These are phyloP conservation scores for Diplosphaera chodatii DNA, from an alignment of 139 green algal species.

Conservation along the genomic window DNA sequence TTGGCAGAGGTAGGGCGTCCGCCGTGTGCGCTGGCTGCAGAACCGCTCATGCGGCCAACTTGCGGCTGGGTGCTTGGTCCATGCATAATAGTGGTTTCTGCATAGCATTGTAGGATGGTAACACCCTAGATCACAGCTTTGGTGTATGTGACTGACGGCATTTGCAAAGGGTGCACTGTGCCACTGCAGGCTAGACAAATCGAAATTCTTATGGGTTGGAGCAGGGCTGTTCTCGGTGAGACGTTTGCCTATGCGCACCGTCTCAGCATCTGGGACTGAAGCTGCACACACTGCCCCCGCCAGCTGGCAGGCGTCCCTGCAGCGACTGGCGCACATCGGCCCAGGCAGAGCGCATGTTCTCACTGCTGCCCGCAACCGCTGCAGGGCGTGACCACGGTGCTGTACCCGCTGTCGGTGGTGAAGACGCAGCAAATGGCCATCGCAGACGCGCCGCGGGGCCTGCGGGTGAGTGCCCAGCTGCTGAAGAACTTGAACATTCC, in stretches of 20 bases:
- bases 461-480: conserved; percentile 32
- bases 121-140: too few species aligned
- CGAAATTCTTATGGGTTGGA: conserved; percentile 81
- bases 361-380: not conserved
- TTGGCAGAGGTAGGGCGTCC: too few species aligned
- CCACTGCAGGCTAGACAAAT: conserved; percentile 75
- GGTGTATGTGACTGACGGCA: too few species aligned
- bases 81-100: too few species aligned
- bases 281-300: not conserved
- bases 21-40: too few species aligned
- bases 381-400: conserved; percentile 63
- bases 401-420: conserved; percentile 89
- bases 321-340: not conserved
- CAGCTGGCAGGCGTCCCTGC: not conserved
- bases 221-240: conserved; percentile 66
- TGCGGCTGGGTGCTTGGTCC: too few species aligned
- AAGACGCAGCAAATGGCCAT: conserved; percentile 88
- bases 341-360: not conserved
- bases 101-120: too few species aligned
- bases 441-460: conserved; percentile 34
- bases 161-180: too few species aligned
- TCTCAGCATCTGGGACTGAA: not conserved
- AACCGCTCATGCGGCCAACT: too few species aligned
- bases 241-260: too few species aligned
- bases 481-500: too few species aligned